Evolutionary conservation across 164 flowering plant species (phyloP).

Genomic region (Echeveria elegans): DNA sequence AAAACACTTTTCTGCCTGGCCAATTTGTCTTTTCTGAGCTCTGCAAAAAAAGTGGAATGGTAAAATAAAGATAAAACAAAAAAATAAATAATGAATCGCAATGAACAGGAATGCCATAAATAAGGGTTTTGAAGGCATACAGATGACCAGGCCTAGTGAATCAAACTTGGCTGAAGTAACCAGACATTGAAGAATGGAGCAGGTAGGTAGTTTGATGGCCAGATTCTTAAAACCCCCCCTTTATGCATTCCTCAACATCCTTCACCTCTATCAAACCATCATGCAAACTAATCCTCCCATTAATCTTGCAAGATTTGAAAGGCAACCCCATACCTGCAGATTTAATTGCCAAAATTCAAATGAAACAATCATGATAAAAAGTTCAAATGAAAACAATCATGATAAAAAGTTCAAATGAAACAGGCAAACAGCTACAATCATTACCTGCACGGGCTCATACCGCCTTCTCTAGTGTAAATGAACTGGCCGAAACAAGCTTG

Average conservation of each 20-base stretch:
- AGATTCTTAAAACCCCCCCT: conserved; percentile 64
- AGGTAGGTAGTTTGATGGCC: conserved; percentile 61
- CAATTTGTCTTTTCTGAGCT: conserved; percentile 43
- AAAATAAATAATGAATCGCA: neutral
- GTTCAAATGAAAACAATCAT: neutral
- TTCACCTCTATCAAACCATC: conserved; percentile 64
- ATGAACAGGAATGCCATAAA: too few species aligned
- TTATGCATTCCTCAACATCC: conserved; percentile 48
- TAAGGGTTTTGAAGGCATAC: conserved; percentile 31
- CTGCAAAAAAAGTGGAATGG: conserved; percentile 23
- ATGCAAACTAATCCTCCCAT: conserved; percentile 55
- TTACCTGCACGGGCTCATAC: conserved; percentile 69
- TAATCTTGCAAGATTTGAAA: conserved; percentile 63
- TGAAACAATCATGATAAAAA: neutral
- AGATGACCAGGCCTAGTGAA: conserved; percentile 53
- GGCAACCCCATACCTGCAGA: conserved; percentile 76
- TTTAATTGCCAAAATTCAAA: neutral
- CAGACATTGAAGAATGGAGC: conserved; percentile 75
- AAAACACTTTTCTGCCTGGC: conserved; percentile 65
- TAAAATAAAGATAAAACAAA: neutral
- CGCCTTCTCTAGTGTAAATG: conserved; percentile 50
- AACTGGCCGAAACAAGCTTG: conserved; percentile 36
- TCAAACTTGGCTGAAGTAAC: conserved; percentile 61
- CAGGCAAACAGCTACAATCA: too few species aligned
- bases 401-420: too few species aligned